Base-by-base conservation (phyloP, 192 early-diverging fungal species). In the Coemansia sp. region DNA sequence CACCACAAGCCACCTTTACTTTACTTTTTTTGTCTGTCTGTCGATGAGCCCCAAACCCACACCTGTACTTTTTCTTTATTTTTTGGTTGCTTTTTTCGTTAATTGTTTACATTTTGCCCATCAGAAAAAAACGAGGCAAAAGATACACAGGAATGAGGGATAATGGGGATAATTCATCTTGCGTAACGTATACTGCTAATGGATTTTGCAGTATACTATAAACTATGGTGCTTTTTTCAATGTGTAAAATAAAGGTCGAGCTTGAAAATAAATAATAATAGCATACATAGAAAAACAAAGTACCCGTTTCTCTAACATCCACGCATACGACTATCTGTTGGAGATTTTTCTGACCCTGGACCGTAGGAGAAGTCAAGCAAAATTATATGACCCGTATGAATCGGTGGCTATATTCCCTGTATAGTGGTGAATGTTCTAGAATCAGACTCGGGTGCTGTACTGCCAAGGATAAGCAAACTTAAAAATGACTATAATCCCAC, bases 51-150 rank as follows among this genome's bases (percentile, higher is more conserved):
- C 54, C 6, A 36, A 8, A 19, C 36, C 15, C 11, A 11, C 15
- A 10, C 36, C 22, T 57, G 22, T 32, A 9, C 11, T 32, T 8
- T 39, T 58, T n/a, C 3, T 26, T 26, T 26, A 26, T 26, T 26
- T 26, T 26, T 26, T 26, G 26, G 26, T 26, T n/a, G n/a, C n/a
- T 36, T 59, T 22, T n/a, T 8, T 41, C n/a, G 39, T 59, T 59
- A 16, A 40, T 59, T 37, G 32, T 59, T 59, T 59, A 40, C n/a
- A 39, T 59, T 58, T 59, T 59, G 36, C 6, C 36, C 57, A 39
- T 37, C 36, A 59, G 18, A 13, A 18, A 41, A 40, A 22, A 37
- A 16, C 46, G 46, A 15, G 16, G 46, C 46, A n/a, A 11, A 47
- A 2, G 16, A n/a, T 47, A 47, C 26, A 26, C 26, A 12, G 40